Evolutionary conservation across 805 yeast species (phyloP).

Genomic region (Wickerhamiella kurtzmanii): DNA sequence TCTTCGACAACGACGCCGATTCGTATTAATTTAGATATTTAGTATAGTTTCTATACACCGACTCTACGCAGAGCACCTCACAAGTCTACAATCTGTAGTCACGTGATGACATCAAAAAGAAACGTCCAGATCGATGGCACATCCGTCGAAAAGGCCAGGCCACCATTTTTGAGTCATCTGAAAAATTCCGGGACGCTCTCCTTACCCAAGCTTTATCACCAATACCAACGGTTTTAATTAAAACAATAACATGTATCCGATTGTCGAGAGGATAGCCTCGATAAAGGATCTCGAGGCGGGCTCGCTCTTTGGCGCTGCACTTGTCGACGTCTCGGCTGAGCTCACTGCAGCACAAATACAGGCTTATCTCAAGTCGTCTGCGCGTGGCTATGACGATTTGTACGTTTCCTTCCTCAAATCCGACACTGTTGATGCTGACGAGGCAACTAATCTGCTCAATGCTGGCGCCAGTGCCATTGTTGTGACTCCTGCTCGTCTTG

Average conservation of each 20-base stretch:
- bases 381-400: neutral
- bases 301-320: neutral
- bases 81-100: no score
- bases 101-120: no score
- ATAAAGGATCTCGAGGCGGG: neutral
- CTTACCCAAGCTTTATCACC: no score
- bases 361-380: neutral
- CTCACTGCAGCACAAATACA: neutral
- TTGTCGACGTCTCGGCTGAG: neutral
- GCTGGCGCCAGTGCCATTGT: neutral
- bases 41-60: neutral
- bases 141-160: neutral
- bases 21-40: constrained; percentile 6
- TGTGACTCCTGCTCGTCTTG: neutral
- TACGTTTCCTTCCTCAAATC: neutral
- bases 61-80: no score
- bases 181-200: neutral
- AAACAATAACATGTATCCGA: neutral
- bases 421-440: neutral
- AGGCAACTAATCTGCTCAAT: neutral
- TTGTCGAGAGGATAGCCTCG: neutral
- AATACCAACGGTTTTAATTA: no score
- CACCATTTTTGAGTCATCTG: neutral
- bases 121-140: no score
- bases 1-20: constrained; percentile 17